Evolutionary conservation across 1,139 yeast species (phyloP).

Genomic region (Debaryomycetaceae sp.): DNA sequence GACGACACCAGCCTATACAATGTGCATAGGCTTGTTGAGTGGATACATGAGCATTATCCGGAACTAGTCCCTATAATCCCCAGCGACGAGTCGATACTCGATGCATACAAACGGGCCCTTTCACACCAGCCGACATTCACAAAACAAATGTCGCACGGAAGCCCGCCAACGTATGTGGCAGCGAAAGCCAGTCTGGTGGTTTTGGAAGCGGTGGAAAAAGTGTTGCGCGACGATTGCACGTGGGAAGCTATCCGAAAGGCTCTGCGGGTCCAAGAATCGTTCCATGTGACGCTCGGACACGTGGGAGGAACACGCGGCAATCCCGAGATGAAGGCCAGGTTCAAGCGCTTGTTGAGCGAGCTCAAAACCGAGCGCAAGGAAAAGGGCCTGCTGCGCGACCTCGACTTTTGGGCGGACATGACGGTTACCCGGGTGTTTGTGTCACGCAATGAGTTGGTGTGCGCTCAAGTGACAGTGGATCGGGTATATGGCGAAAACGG

Average conservation of each 20-base stretch:
- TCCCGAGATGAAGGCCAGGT: constrained; percentile 12
- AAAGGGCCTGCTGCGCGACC: background rate
- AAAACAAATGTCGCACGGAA: constrained; percentile 19
- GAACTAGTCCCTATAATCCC: constrained; percentile 34
- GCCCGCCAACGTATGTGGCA: constrained; percentile 17
- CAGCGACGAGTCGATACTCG: constrained; percentile 20
- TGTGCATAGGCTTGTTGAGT: constrained; percentile 31
- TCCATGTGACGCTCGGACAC: constrained; percentile 79
- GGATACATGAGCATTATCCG: constrained; percentile 33
- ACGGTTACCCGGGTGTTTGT: constrained; percentile 36
- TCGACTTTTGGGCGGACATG: constrained; percentile 25
- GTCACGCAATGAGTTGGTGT: constrained; percentile 38
- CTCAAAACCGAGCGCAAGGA: constrained; percentile 6
- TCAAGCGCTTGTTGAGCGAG: constrained; percentile 11
- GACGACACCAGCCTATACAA: constrained; percentile 43
- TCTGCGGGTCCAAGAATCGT: constrained; percentile 39
- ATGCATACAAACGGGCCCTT: constrained; percentile 40
- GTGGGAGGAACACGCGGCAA: constrained; percentile 14
- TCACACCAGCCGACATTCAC: constrained; percentile 39
- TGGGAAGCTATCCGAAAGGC: constrained; percentile 20
- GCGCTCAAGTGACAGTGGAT: constrained; percentile 40
- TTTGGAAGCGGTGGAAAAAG: constrained; percentile 3
- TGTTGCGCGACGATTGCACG: constrained; percentile 7
- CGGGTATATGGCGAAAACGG: constrained; percentile 14
- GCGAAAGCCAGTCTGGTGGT: constrained; percentile 9